Base-by-base conservation (phyloP, 1,139 yeast genomes). In the Maudiozyma humilis region DNA sequence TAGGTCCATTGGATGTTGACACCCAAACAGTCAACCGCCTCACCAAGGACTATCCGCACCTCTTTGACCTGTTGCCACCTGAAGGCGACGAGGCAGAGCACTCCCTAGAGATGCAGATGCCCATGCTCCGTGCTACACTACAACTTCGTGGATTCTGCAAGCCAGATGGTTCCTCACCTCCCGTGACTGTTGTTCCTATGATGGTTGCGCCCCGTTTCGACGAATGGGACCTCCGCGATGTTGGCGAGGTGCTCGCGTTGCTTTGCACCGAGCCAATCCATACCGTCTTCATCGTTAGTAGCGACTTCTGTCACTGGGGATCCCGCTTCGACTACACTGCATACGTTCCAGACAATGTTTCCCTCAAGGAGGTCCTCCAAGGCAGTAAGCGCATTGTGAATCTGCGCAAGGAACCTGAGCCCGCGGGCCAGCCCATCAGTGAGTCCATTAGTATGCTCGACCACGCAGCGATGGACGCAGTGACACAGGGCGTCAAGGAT, bases 271-370 rank as follows among this genome's bases (percentile, higher is more conserved):
- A 36, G 33, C 44, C 63, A 61, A 3, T 66, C 31, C 19, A 30
- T 2, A 82, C 79, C 1, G 40, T 52, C 25, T 84, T 91, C 63
- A 77, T 86, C 20, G 72, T 91, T 4, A 84, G 95, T 56, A 78
- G 94, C 1, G 99, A 91, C 65, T 93, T 91, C 58, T 89, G 97
- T 60, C 98, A 91, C 59, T 91, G 98, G 98, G 96, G 96, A 1
- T 57, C 73, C 3, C 67, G 94, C 38, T 87, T 88, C 58, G 81
- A 79, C 12, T 88, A 82, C 59, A 79, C 82, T 2, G 70, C 73
- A 32, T 84, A 83, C 56, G 69, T 59, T 13, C 55, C 57, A 3
- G 51, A 47, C 36, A 44, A 38, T 31, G 53, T 51, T 14, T 62
- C 60, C n/a, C 43, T 59, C 15, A 44, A 51, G 5, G 57, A 53